Base-by-base conservation (phyloP, 176 grass and related monocot genomes). In the Hyparrhenia diplandra region DNA sequence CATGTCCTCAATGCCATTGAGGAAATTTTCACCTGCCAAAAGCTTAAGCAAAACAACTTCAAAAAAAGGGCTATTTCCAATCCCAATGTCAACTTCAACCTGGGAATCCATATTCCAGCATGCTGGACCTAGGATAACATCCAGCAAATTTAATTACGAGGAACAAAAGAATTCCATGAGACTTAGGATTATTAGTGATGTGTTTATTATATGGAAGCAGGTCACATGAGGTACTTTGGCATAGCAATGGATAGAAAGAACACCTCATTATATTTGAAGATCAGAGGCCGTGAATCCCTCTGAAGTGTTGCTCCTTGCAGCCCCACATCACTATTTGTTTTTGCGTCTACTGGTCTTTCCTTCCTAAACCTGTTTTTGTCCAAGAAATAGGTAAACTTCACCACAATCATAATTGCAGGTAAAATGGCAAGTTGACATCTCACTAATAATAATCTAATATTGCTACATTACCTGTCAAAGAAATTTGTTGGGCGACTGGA, bases 181-280 rank as follows among this genome's bases (percentile, higher is more conserved):
- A 29, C 32, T 69, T 32, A 58, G 6, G 20, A 58, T 58, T 64
- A 29, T 41, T 37, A 58, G 25, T 69, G 13, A 10, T 52, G 25
- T 51, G 4, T 13, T 88, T 37, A 59, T 68, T 68, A 62, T 36
- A 74, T 55, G 49, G 34, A 81, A 88, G 11, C 54, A 40, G 16
- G 34, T 45, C 70, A 36, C n/a, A 28, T 28, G 39, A 69, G 61
- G 62, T 59, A 41, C 21, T 35, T 40, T 28, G 62, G 30, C 55
- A 88, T 28, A 34, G 16, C 21, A 36, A 61, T 62, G 29, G 36
- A 75, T 58, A 59, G 45, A 47, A 63, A 74, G 30, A 45, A 68
- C 45, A 97, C 95, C 95, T 98, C 92, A 57, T 98, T 98, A 72
- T 94, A 98, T 87, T 98, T 98, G 90, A 98, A 98, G 64, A 98